These are phyloP conservation scores for Wickerhamomyces alni DNA, from an alignment of 805 yeast species.

Conservation along the genomic window DNA sequence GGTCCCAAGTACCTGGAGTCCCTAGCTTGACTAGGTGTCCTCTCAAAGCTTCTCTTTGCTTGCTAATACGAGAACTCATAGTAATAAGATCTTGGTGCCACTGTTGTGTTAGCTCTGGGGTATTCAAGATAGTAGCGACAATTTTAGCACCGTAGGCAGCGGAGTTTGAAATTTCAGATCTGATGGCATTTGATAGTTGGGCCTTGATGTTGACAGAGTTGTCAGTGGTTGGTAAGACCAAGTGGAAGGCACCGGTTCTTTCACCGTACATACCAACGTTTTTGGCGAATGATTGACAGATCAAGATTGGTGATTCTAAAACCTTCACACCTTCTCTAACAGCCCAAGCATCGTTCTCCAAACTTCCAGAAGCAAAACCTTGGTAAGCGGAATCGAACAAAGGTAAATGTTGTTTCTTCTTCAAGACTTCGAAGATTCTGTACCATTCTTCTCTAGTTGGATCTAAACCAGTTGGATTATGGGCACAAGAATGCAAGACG, in stretches of 20 bases:
- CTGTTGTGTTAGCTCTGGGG: conserved; percentile 60
- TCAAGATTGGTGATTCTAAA: conserved; percentile 51
- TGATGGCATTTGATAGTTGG: conserved; percentile 67
- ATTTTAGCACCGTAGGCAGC: conserved; percentile 95
- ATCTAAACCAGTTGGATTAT: conserved; percentile 96
- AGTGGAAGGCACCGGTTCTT: conserved; percentile 90
- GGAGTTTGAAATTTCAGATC: conserved; percentile 88
- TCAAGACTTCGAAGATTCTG: conserved; percentile 55
- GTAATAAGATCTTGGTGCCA: conserved; percentile 82
- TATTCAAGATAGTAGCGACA: conserved; percentile 67
- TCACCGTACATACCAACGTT: conserved; percentile 97
- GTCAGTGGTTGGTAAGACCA: conserved; percentile 44
- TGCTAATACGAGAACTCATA: conserved; percentile 78
- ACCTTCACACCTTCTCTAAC: conserved; percentile 49
- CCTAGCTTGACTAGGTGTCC: conserved; percentile 50
- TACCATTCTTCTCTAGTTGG: conserved; percentile 83
- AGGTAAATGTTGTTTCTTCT: conserved; percentile 61
- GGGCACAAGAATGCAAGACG: conserved; percentile 92
- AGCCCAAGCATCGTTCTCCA: conserved; percentile 80
- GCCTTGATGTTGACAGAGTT: conserved; percentile 57
- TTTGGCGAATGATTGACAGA: conserved; percentile 95
- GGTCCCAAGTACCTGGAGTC: conserved; percentile 93
- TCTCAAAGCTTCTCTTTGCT: conserved; percentile 71
- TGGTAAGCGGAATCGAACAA: conserved; percentile 94
- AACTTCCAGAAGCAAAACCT: conserved; percentile 91